Evolutionary conservation across 768 basidiomycete genomes (phyloP).

Genomic region (Hysterangium stoloniferum): DNA sequence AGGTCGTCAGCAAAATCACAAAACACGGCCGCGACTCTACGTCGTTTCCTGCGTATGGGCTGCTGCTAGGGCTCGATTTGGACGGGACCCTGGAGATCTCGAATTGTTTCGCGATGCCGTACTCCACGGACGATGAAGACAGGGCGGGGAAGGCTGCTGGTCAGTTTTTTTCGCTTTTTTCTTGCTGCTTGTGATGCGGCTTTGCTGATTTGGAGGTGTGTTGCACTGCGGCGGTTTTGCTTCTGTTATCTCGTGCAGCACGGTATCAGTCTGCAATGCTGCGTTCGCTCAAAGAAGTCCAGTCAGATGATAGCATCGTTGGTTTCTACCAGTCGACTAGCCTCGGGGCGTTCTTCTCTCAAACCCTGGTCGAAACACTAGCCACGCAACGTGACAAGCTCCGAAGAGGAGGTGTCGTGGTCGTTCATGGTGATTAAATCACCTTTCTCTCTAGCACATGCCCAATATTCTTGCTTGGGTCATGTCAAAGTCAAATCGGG

Average conservation of each 20-base stretch:
- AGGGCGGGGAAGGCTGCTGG: slow-evolving; percentile 75
- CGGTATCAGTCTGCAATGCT: slow-evolving; percentile 83
- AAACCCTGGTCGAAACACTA: slow-evolving; percentile 72
- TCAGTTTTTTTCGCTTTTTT: slow-evolving; percentile 27
- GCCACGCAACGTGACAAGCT: slow-evolving; percentile 80
- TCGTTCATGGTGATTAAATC: slow-evolving; percentile 66
- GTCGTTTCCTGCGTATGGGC: slow-evolving; percentile 55
- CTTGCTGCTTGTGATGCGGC: neutral
- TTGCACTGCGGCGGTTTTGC: slow-evolving; percentile 9
- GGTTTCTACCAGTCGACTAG: slow-evolving; percentile 92
- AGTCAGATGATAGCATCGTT: slow-evolving; percentile 84
- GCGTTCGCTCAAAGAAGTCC: slow-evolving; percentile 82
- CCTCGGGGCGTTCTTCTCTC: slow-evolving; percentile 79
- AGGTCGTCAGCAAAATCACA: slow-evolving; percentile 91
- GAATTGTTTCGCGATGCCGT: slow-evolving; percentile 81
- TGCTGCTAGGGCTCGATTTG: slow-evolving; percentile 85
- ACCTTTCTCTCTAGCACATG: neutral
- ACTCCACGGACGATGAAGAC: slow-evolving; percentile 66
- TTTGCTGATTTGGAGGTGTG: no score
- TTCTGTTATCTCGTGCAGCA: no score
- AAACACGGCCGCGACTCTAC: slow-evolving; percentile 74
- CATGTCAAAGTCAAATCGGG: slow-evolving; percentile 14
- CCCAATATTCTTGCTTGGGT: neutral
- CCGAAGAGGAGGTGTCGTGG: slow-evolving; percentile 76
- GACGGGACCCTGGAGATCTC: slow-evolving; percentile 88